Base-by-base conservation (phyloP, 805 yeast genomes). In the Metschnikowia bowlesiae region DNA sequence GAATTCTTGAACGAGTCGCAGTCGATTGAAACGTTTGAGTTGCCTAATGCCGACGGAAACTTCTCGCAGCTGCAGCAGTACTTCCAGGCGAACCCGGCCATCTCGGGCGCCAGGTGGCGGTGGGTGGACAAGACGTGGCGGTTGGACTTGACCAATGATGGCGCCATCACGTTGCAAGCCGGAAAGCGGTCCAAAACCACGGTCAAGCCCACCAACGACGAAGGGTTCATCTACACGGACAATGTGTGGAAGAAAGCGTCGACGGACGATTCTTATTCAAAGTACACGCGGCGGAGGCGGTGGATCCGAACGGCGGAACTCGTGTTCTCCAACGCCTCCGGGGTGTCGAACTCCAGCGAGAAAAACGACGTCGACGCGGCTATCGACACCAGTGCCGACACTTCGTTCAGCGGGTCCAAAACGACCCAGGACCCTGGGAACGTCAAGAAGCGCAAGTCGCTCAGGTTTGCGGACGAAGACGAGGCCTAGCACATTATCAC, bases 101-200 rank as follows among this genome's bases (percentile, higher is more conserved):
- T 85, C 39, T 76, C 83, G 5, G 89, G 87, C 7, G 83, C 91
- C 75, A 74, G 77, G 18, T 94, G 98, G 98, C 79, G 87, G 64
- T 94, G 98, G 98, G 89, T 91, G 16, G 98, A 94, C 66, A 82
- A 82, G 63, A 79, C 90, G 0, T 92, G 99, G 99, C 75, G 91
- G 58, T 74, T 91, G 52, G 99, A 92, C 69, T 72, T 88, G 57
- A 85, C 96, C 11, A 89, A 88, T 59, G 96, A 89, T 64, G 96
- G 96, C 2, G 84, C 95, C 2, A 78, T 90, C 33, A 87, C 85
- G 47, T 72, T 87, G 53, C 76, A 87, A 26, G 80, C 82, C 45
- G 73, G 84, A 11, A 83, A 83, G 59, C 75, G 76, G 30, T 63
- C 71, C 3, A 72, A 76, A 60, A 74, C 83, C 6, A 78, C 82